Evolutionary conservation across 129 eudicot genomes (phyloP), one percentile per base, ranked within the genome.

Genomic region (Daucus carota): DNA sequence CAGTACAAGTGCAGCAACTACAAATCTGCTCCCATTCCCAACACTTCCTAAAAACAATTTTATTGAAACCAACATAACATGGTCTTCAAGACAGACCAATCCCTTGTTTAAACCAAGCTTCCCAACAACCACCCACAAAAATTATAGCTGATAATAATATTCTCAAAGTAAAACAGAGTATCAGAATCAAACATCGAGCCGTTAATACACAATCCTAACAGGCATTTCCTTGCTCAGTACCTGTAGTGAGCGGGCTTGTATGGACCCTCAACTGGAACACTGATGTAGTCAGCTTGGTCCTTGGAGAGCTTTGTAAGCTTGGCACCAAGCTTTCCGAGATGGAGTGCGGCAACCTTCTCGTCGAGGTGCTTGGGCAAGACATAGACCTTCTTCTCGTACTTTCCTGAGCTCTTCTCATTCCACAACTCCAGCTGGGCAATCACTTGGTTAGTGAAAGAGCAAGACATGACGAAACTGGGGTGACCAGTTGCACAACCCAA

Each of bases 401-500:
- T 80, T 28, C 67, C 74, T 20, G 77, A 42, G 22, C 24, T 38
- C 75, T 29, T 73, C 68, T 80, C 83, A 12, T 80, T 80, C 83
- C 83, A 62, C 50, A 80, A 67, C 59, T 79, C 82, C n/a, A 79
- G 76, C 76, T 78, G 81, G 31, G 81, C 81, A 72, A 78, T 78
- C 69, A 80, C 78, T 29, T 80, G 83, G 69, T 80, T 80, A 3
- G 83, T 80, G 66, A 80, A 80, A 0, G 83, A 80, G 54, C 73
- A 73, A 17, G 83, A 80, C 79, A 73, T 80, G 32, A 80, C 78
- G 8, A 80, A 80, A 74, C 83, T 80, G 15, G 83, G 83, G 70
- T 80, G 79, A 13, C 83, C 83, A 16, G 83, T 73, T 46, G 78
- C 83, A 24, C 75, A 80, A n/a, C 78, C 83, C 78, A 80, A 74